Evolutionary conservation across 257 asterid genomes (phyloP), one percentile per base, ranked within the genome.

Genomic region (Jacaranda mimosifolia): DNA sequence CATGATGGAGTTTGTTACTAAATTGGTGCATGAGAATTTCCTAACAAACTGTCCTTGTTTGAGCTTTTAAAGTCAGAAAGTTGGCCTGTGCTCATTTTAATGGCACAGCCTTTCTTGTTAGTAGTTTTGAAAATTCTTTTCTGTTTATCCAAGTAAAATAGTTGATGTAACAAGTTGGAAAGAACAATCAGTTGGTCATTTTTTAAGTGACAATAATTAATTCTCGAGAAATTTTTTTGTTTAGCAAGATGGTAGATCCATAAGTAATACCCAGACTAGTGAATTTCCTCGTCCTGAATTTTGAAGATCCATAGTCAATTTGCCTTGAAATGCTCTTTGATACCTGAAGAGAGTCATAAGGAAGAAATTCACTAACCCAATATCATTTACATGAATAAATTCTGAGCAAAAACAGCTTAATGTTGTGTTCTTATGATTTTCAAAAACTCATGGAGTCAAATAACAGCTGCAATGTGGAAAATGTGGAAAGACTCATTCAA

Each of bases 31-130:
- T 35, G 36, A 48, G 49, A 73, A 73, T 52, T 63, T 53, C 39
- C 59, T 11, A 14, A 32, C 32, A 42, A 42, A 42, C 3, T 42
- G 46, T 42, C 9, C 46, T 3, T 21, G 19, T 17, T 19, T 8
- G 32, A 68, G 63, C n/a, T 18, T 59, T 57, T 57, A 57, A 72
- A 79, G 67, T 14, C 26, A 73, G 14, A 60, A 63, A 68, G 52
- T 59, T 21, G 46, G 17, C 11, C 52, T 57, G n/a, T 26, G 32
- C 32, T 26, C 32, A 26, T 26, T 26, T 26, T 26, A 26, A 26
- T 26, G 32, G 32, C 32, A 26, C 32, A 26, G 32, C 32, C 32
- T 43, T 55, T 12, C 48, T n/a, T 6, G 18, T 12, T 40, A 40
- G 7, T 43, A 42, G 51, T 64, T 51, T 6, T 48, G 26, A 11